phyloP scores from a whole-genome alignment of 352 stramenopile genomes.

The Thraustochytrium striatum region DNA sequence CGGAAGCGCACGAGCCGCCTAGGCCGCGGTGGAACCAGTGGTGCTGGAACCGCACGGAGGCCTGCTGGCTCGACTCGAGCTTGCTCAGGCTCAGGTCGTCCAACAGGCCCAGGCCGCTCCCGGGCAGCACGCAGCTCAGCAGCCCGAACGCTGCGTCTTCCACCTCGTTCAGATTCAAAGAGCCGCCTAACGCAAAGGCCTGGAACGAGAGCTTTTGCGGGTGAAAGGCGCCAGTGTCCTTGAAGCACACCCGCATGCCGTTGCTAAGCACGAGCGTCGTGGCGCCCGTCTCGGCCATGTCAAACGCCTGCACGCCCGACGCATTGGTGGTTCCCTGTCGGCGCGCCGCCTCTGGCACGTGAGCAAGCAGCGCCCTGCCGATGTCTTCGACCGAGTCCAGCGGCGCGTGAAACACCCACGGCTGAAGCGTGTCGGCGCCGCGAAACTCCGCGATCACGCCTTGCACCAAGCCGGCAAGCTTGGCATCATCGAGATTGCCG shows the following conservation, averaged over 20 bases:
- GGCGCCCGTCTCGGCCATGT: neutral
- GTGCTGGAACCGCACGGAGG: constrained; percentile 34
- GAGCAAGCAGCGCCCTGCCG: constrained; percentile 2
- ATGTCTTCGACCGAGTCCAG: constrained; percentile 1
- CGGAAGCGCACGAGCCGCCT: constrained; percentile 21
- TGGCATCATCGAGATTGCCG: neutral
- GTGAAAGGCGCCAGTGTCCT: neutral
- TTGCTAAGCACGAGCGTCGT: neutral
- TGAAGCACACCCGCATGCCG: constrained; percentile 6
- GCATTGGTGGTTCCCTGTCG: too few species aligned
- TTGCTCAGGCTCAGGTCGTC: constrained; percentile 42
- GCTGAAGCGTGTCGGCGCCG: neutral
- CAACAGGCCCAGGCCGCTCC: constrained; percentile 10
- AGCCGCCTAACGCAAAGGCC: constrained; percentile 41
- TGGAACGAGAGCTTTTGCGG: constrained; percentile 11
- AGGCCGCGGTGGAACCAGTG: constrained; percentile 41
- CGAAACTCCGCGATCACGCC: neutral
- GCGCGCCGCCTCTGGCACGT: too few species aligned
- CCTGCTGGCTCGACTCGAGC: constrained; percentile 32
- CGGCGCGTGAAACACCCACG: constrained; percentile 16
- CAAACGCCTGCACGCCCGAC: neutral
- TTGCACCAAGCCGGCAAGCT: constrained; percentile 1
- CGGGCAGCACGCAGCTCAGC: constrained; percentile 8
- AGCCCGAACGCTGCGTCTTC: constrained; percentile 27
- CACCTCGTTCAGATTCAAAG: neutral